Percentiles rank a stretch among this genome's conserved stretches.
Conservation (phyloP, 192 early-diverging fungal species). For the Coemansia sp. region DNA sequence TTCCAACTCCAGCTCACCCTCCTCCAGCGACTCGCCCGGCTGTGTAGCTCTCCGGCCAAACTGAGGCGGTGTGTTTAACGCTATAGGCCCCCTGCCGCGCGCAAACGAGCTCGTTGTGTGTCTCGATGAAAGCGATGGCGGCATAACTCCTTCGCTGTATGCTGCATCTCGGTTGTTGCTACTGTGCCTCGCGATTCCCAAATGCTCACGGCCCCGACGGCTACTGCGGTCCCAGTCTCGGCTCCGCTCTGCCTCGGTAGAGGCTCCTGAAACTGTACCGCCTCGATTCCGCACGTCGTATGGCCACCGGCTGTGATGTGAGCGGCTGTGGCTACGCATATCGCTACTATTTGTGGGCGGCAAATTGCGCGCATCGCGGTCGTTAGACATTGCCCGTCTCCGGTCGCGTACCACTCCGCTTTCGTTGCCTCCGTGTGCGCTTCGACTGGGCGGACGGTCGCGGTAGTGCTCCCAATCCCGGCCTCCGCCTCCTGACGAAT, state of each 20-base stretch:
- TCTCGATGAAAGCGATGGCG: conserved; percentile 18
- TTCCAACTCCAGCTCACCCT: conserved; percentile 41
- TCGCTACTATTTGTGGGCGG: not conserved
- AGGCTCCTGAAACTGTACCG: conserved; percentile 9
- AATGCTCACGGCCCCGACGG: conserved; percentile 16
- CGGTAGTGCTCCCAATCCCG: conserved; percentile 26
- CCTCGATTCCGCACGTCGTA: conserved; percentile 21
- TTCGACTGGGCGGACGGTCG: conserved; percentile 15
- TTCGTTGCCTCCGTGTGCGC: not conserved
- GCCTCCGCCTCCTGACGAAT: conserved; percentile 10
- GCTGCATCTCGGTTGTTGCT: conserved; percentile 8
- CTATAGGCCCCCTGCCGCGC: not conserved
- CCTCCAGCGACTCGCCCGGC: conserved; percentile 32
- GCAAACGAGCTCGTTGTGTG: conserved; percentile 14
- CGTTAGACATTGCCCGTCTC: conserved; percentile 14
- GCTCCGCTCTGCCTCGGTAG: conserved; percentile 6
- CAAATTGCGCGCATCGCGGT: conserved; percentile 13
- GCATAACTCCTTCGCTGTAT: conserved; percentile 5
- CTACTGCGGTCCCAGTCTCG: conserved; percentile 5
- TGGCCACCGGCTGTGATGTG: conserved; percentile 16
- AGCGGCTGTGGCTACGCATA: conserved; percentile 13
- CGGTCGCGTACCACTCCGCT: conserved; percentile 19
- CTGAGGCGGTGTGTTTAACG: conserved; percentile 3
- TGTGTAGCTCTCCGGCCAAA: conserved; percentile 31
- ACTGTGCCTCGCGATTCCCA: conserved; percentile 4